Evolutionary conservation across 805 yeast species (phyloP).

Genomic region (Saccharomycopsis lassenensis): DNA sequence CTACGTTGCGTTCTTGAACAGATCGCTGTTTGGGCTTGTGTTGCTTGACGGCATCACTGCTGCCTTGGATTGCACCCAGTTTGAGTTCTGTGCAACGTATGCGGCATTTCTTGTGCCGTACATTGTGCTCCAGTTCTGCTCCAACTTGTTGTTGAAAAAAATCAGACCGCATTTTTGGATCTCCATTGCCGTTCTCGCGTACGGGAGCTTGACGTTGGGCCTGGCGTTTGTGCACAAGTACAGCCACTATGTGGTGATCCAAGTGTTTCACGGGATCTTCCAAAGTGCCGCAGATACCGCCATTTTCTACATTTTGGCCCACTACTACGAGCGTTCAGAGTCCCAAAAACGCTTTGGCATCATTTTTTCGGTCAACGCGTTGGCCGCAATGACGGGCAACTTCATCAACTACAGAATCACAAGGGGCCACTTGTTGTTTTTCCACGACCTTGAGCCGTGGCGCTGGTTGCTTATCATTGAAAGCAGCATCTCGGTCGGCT

Average conservation of each 20-base stretch:
- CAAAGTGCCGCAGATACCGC: slow-evolving; percentile 37
- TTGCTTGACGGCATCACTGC: too few relatives aligned
- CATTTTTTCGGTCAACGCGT: slow-evolving; percentile 20
- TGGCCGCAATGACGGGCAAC: slow-evolving; percentile 7
- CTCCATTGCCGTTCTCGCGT: slow-evolving; percentile 28
- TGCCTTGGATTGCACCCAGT: too few relatives aligned
- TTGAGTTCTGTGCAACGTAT: too few relatives aligned
- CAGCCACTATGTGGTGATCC: slow-evolving; percentile 31
- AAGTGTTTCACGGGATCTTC: slow-evolving; percentile 33
- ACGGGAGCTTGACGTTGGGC: slow-evolving; percentile 32
- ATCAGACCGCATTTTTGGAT: slow-evolving; percentile 34
- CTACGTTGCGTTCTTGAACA: slow-evolving; percentile 45
- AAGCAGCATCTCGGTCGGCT: slow-evolving; percentile 33
- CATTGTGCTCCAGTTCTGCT: slow-evolving; percentile 19
- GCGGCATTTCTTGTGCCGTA: slow-evolving; percentile 15
- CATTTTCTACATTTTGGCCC: slow-evolving; percentile 33
- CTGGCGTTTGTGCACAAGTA: slow-evolving; percentile 34
- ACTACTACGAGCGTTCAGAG: slow-evolving; percentile 32
- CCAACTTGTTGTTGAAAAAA: slow-evolving; percentile 30
- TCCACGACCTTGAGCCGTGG: slow-evolving; percentile 35
- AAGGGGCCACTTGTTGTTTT: slow-evolving; percentile 26
- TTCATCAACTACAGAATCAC: slow-evolving; percentile 19
- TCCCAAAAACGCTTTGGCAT: slow-evolving; percentile 29
- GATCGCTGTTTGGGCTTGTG: not conserved
- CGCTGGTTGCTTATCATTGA: slow-evolving; percentile 42